A percentile compares a stretch with the other conserved stretches of the same genome.
These are phyloP conservation scores for Geum urbanum DNA, from an alignment of 306 rosid species.

Conservation along the genomic window DNA sequence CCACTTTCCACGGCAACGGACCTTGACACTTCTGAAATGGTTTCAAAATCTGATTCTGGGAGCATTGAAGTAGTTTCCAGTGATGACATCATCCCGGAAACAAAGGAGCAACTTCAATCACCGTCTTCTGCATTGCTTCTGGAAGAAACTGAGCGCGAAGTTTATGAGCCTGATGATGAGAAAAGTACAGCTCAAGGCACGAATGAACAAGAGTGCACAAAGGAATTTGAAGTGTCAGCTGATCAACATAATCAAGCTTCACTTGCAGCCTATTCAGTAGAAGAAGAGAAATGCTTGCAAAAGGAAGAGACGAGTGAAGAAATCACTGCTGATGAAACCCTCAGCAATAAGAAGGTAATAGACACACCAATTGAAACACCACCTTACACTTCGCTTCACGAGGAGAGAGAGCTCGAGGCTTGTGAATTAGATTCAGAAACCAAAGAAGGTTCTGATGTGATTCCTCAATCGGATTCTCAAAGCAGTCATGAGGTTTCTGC, in stretches of 20 bases:
- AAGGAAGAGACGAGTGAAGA: constrained; percentile 17
- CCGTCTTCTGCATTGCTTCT: constrained; percentile 18
- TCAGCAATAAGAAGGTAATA: neutral
- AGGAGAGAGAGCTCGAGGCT: constrained; percentile 11
- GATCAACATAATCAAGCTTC: neutral
- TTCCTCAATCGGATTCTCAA: too few relatives aligned
- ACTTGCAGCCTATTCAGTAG: too few relatives aligned
- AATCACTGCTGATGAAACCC: constrained; percentile 14
- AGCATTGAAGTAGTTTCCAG: neutral
- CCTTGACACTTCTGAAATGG: neutral
- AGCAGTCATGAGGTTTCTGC: too few relatives aligned
- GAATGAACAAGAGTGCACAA: constrained; percentile 13
- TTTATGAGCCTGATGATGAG: neutral
- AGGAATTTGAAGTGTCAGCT: constrained; percentile 8
- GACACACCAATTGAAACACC: constrained; percentile 14
- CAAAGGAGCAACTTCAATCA: constrained; percentile 11
- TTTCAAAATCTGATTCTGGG: neutral
- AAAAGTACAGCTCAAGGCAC: constrained; percentile 2
- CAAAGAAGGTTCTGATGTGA: constrained; percentile 15
- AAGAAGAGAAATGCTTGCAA: constrained; percentile 11
- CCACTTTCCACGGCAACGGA: neutral
- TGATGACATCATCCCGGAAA: neutral
- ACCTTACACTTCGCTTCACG: neutral
- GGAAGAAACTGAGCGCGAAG: neutral
- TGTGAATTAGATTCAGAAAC: constrained; percentile 1